Conservation (phyloP, 108 stramenopile genomes). For the Skeletonema grethae region DNA sequence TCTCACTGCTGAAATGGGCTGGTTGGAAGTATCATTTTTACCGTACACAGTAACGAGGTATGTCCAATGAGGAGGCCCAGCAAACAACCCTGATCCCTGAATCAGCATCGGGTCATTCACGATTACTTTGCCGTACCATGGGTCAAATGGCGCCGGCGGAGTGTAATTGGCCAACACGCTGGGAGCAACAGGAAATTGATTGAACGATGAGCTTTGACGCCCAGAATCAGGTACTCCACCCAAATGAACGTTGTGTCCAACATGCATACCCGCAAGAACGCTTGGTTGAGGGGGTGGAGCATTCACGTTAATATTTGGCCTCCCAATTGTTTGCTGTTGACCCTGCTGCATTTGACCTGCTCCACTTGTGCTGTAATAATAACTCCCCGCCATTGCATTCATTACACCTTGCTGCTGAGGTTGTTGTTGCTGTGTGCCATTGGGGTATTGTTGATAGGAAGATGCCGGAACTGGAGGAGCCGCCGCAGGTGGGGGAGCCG, state of each 20-base stretch:
- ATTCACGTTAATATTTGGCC: conserved; percentile 19
- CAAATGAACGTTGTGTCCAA: conserved; percentile 34
- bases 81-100: conserved; percentile 56
- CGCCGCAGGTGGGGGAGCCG: conserved; percentile 9
- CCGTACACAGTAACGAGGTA: conserved; percentile 72
- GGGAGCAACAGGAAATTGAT: conserved; percentile 9
- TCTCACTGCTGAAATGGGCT: conserved; percentile 64
- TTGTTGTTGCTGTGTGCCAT: conserved; percentile 21
- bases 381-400: conserved; percentile 42
- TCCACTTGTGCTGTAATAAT: conserved; percentile 35
- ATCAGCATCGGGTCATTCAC: conserved; percentile 76
- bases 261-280: conserved; percentile 43
- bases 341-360: conserved; percentile 39
- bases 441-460: conserved; percentile 10
- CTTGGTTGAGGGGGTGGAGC: conserved; percentile 20
- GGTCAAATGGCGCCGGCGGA: conserved; percentile 50
- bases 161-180: conserved; percentile 24
- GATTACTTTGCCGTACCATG: conserved; percentile 56
- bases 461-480: conserved; percentile 15
- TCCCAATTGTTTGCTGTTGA: conserved; percentile 29
- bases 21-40: conserved; percentile 19
- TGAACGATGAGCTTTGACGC: conserved; percentile 20
- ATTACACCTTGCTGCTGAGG: conserved; percentile 38
- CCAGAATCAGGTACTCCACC: conserved; percentile 47
- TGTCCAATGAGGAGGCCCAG: conserved; percentile 76